Conservation (phyloP, 2,329 filamentous ascomycete genomes). For the Ceratocystiopsis sp. region DNA sequence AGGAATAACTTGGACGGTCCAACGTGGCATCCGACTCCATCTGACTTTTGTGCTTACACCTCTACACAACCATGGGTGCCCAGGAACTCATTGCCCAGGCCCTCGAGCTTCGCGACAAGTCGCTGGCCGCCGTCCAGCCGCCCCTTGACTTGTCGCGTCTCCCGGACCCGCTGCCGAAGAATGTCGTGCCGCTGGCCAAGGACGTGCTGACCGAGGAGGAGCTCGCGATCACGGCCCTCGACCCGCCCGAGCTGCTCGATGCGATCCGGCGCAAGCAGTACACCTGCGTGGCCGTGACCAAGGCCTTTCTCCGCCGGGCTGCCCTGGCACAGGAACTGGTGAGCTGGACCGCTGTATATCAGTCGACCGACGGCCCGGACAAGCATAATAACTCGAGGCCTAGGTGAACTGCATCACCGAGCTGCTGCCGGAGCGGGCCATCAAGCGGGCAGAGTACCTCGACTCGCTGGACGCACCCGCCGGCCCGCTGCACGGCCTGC, state of each 20-base stretch:
- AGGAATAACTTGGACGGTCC: no score
- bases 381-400: background rate
- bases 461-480: slow-evolving; percentile 16
- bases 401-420: slow-evolving; percentile 20
- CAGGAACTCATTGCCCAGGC: background rate
- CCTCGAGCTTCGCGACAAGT: background rate
- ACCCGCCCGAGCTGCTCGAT: background rate
- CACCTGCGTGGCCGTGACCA: background rate
- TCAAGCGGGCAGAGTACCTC: slow-evolving; percentile 15
- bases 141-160: background rate
- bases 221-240: background rate
- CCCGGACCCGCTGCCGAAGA: background rate
- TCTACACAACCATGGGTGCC: background rate
- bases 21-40: no score
- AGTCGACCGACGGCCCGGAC: no score
- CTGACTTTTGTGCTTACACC: no score
- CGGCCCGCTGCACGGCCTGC: slow-evolving; percentile 24
- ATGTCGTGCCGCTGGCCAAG: background rate
- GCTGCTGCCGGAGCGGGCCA: slow-evolving; percentile 17
- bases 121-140: background rate
- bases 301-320: slow-evolving; percentile 1
- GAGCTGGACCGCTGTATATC: background rate
- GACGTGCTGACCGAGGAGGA: background rate
- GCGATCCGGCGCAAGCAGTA: background rate
- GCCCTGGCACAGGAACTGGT: slow-evolving; percentile 5